Evolutionary conservation across 139 green algal genomes (phyloP).

Genomic region (Pleodorina starrii): DNA sequence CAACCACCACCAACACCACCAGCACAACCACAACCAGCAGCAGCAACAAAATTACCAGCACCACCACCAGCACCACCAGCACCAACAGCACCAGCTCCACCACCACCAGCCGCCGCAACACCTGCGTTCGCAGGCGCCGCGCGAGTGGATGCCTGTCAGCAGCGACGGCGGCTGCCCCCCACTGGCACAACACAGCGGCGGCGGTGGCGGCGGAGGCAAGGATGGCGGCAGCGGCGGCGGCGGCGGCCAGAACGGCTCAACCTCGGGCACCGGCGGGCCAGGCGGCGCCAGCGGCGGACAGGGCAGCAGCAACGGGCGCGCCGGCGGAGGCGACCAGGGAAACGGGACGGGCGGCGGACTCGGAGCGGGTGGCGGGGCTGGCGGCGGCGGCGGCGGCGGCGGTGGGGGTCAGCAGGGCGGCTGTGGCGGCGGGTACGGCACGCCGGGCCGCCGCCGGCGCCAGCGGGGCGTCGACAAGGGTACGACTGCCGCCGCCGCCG

Average conservation of each 20-base stretch:
- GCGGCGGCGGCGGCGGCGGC: background rate
- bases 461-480: background rate
- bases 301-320: background rate
- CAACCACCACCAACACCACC: background rate
- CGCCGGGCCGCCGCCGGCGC: background rate
- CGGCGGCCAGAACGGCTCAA: background rate
- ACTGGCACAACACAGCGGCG: background rate
- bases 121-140: background rate
- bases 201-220: background rate
- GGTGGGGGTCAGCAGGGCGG: background rate
- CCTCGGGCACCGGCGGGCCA: background rate
- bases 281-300: slow-evolving; percentile 15
- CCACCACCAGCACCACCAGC: background rate
- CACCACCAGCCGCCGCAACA: background rate
- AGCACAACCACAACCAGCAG: background rate
- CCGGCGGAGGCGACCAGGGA: background rate
- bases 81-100: background rate
- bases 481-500: background rate
- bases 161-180: background rate
- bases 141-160: background rate
- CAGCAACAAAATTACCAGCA: background rate
- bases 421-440: background rate
- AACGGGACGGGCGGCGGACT: background rate
- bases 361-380: background rate
- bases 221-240: background rate